These are phyloP conservation scores for Didymellaceae sp. DNA, from an alignment of 2,329 filamentous ascomycete genomes.

Conservation along the genomic window DNA sequence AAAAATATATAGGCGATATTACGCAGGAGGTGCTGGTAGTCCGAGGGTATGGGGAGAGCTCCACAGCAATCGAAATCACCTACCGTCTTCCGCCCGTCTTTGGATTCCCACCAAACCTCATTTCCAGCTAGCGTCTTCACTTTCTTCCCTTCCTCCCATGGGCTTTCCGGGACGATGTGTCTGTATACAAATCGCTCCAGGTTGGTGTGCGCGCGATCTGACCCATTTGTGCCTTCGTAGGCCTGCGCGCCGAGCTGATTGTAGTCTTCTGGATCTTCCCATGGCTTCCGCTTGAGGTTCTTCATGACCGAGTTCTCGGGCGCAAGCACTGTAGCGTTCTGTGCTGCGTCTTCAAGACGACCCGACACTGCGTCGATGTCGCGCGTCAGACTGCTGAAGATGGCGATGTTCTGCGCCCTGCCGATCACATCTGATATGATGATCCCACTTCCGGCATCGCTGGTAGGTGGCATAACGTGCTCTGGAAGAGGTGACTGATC, in stretches of 20 bases:
- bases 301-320: constrained; percentile 85
- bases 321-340: constrained; percentile 85
- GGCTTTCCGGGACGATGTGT: constrained; percentile 77
- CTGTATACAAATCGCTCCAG: constrained; percentile 82
- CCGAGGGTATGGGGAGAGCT: too few relatives aligned
- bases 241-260: constrained; percentile 68
- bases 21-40: too few relatives aligned
- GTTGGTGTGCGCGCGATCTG: constrained; percentile 78
- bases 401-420: constrained; percentile 76
- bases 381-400: constrained; percentile 82
- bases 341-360: constrained; percentile 69
- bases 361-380: constrained; percentile 72
- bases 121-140: constrained; percentile 71
- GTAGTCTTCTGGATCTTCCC: constrained; percentile 80
- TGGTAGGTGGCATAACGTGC: constrained; percentile 39
- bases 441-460: constrained; percentile 54
- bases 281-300: constrained; percentile 80
- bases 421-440: constrained; percentile 86
- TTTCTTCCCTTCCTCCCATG: constrained; percentile 75
- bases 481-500: constrained; percentile 39
- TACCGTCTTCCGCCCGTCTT: constrained; percentile 70
- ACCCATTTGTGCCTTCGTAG: constrained; percentile 77
- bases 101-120: constrained; percentile 83
- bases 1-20: background rate
- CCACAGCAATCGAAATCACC: constrained; percentile 40